Conservation (phyloP, 371 early-diverging fungal genomes). For the Rhizopus sp. region DNA sequence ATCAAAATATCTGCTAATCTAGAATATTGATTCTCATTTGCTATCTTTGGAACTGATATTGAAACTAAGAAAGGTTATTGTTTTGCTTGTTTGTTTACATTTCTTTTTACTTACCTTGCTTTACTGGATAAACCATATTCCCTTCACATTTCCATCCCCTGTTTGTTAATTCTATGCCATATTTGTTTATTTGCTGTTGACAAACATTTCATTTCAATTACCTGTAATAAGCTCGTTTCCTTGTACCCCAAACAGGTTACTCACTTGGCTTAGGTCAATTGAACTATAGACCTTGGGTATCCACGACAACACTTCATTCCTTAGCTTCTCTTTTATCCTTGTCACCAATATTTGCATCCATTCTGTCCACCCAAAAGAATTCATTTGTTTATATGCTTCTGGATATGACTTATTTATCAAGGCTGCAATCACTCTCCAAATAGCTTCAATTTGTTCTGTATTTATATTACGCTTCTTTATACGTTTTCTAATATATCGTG, state of each 20-base stretch:
- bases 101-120: constrained; percentile 15
- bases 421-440: constrained; percentile 25
- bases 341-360: constrained; percentile 17
- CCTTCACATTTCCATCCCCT: constrained; percentile 22
- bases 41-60: background rate
- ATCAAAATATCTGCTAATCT: constrained; percentile 25
- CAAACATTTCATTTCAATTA: constrained; percentile 3
- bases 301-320: constrained; percentile 16
- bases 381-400: constrained; percentile 21
- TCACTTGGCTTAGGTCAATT: constrained; percentile 23
- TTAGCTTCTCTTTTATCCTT: constrained; percentile 15
- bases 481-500: constrained; percentile 33
- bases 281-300: constrained; percentile 25
- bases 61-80: background rate
- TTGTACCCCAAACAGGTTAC: constrained; percentile 25
- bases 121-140: constrained; percentile 12
- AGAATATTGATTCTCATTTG: constrained; percentile 7
- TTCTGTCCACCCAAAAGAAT: constrained; percentile 22
- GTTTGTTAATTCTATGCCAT: constrained; percentile 4
- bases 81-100: background rate
- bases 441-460: constrained; percentile 28
- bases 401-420: constrained; percentile 26
- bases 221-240: constrained; percentile 24
- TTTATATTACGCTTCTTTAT: constrained; percentile 9
- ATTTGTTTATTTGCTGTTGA: background rate